These are phyloP conservation scores for Phytophthora crassamura DNA, from an alignment of 352 stramenopile species.

Conservation along the genomic window DNA sequence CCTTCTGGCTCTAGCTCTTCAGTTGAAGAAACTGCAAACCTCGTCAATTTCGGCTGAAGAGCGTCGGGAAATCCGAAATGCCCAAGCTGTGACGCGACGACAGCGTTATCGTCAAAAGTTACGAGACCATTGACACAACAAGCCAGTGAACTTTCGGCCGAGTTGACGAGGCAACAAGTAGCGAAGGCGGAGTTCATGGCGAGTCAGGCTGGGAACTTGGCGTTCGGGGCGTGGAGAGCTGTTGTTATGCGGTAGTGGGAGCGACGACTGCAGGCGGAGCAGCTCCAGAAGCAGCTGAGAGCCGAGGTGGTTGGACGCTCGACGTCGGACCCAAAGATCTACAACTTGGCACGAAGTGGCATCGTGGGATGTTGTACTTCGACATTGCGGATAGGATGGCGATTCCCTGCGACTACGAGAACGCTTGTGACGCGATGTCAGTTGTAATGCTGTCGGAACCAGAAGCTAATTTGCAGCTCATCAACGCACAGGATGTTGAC, in stretches of 20 bases:
- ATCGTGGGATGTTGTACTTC: constrained; percentile 20
- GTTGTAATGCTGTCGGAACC: constrained; percentile 16
- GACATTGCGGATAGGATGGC: constrained; percentile 25
- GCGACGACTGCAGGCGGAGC: constrained; percentile 17
- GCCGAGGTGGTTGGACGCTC: constrained; percentile 7
- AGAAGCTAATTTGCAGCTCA: background rate
- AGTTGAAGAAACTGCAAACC: background rate
- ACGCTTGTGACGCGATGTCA: constrained; percentile 9
- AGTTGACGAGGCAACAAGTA: background rate
- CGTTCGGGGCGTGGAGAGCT: constrained; percentile 15
- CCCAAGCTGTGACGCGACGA: constrained; percentile 15
- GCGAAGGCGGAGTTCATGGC: background rate
- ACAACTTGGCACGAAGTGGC: constrained; percentile 6
- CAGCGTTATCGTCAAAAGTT: constrained; percentile 23
- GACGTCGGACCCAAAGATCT: constrained; percentile 2
- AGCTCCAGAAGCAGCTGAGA: constrained; percentile 12
- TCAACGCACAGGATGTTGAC: background rate
- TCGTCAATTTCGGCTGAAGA: background rate
- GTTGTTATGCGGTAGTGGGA: constrained; percentile 23
- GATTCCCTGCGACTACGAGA: constrained; percentile 16
- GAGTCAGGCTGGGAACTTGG: constrained; percentile 1
- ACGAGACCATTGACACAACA: constrained; percentile 14
- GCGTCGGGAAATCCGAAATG: constrained; percentile 21
- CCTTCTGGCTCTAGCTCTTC: background rate
- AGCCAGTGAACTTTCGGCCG: background rate